Evolutionary conservation across 345 rosid species (phyloP), one percentile per base, ranked within the genome.

Genomic region (Citrus unshiu): DNA sequence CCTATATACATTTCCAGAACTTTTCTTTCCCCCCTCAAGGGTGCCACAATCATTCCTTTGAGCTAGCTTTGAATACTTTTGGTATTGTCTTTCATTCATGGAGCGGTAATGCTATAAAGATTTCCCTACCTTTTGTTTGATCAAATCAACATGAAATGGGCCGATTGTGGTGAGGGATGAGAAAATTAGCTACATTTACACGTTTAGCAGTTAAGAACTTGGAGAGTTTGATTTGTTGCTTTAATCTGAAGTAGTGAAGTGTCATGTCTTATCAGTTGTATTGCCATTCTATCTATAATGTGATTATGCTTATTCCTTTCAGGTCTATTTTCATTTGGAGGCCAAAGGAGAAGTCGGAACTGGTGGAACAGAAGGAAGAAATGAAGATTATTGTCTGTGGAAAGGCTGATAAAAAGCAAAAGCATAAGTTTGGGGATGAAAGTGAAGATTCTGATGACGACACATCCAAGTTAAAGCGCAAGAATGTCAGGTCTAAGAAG

Each of bases 241-340:
- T 19, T 63, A 14, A 27, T 62, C 39, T 18, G 39, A 64, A 4
- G 0, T 9, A 27, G 8, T 27, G 39, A 39, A 18, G 39, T 32
- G 2, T 56, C 46, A 16, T 70, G 5, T 27, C 4, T 40, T 3
- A 14, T 1, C 13, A 27, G 6, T 25, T 27, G 2, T 34, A 56
- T 60, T 51, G 32, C 19, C 57, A 13, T 40, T 49, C 4, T 1
- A 34, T 12, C 49, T 32, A 18, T 66, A 40, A 13, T 71, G 67
- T 71, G 60, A 80, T 57, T 54, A 25, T 59, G 29, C 40, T 37
- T 79, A n/a, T 25, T 71, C 12, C 56, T 24, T 83, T 73, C 77
- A 96, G 99, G 89, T 96, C 98, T 63, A 87, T 96, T 60, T 93
- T 93, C 83, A 91, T 96, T 62, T 96, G 99, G 99, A 87, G 89